These are phyloP conservation scores for Viola pubescens DNA, from an alignment of 441 rosid species.

Conservation along the genomic window DNA sequence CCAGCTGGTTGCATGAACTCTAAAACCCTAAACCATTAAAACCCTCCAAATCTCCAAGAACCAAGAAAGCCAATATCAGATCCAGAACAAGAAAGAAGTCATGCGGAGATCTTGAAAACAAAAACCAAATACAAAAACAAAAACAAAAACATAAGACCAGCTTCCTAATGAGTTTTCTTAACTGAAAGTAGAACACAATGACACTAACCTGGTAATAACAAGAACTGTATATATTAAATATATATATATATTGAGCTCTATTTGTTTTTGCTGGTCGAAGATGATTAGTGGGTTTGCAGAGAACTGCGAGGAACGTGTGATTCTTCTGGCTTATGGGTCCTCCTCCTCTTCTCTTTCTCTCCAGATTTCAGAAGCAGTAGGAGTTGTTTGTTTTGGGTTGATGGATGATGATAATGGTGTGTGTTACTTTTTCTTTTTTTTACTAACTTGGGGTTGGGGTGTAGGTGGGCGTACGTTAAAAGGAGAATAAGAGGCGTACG, in stretches of 20 bases:
- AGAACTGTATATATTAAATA: no score
- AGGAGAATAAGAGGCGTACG: conserved; percentile 19
- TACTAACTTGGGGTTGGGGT: neutral
- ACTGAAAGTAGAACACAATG: no score
- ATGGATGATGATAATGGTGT: no score
- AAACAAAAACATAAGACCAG: conserved; percentile 3
- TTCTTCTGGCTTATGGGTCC: conserved; percentile 6
- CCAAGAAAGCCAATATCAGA: conserved; percentile 19
- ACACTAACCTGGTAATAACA: no score
- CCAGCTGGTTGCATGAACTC: conserved; percentile 24
- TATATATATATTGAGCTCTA: no score
- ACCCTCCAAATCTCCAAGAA: conserved; percentile 13
- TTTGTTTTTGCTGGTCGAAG: no score
- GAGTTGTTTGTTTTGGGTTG: neutral
- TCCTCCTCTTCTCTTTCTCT: neutral
- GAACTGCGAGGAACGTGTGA: conserved; percentile 15
- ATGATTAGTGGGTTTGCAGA: neutral
- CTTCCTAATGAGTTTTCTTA: no score
- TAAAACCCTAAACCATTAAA: conserved; percentile 24
- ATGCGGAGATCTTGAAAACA: neutral
- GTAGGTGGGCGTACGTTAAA: conserved; percentile 24
- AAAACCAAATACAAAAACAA: no score
- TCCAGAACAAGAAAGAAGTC: conserved; percentile 8
- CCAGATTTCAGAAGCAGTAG: conserved; percentile 2
- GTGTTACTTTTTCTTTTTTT: neutral